A percentile compares a stretch with the other conserved stretches of the same genome.
Evolutionary conservation across 2,329 filamentous ascomycete species (phyloP).

Genomic region (Fusarium cicatricum): DNA sequence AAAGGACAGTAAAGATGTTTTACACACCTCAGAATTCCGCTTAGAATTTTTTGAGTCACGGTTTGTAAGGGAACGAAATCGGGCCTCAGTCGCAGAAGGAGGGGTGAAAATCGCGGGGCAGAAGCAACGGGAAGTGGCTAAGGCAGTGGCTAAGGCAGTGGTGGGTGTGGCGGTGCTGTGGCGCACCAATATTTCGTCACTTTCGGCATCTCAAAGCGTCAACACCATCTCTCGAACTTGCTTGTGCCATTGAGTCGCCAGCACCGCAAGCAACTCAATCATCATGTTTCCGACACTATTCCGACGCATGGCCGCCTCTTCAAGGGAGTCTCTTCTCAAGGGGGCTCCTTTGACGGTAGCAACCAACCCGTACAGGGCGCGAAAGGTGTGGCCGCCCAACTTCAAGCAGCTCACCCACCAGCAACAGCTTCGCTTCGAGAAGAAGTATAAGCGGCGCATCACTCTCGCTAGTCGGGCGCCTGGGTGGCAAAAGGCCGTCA

Average conservation of each 20-base stretch:
- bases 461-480: constrained; percentile 69
- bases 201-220: constrained; percentile 20
- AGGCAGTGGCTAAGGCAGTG: constrained; percentile 31
- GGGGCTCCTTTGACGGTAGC: constrained; percentile 49
- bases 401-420: constrained; percentile 73
- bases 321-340: constrained; percentile 42
- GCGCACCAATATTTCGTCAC: constrained; percentile 12
- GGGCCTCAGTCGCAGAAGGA: constrained; percentile 33
- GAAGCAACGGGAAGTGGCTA: constrained; percentile 19
- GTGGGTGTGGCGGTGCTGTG: constrained; percentile 40
- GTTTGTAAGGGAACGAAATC: constrained; percentile 29
- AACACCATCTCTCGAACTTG: constrained; percentile 13
- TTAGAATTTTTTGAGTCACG: constrained; percentile 47
- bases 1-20: not conserved
- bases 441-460: constrained; percentile 77
- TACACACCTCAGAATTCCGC: constrained; percentile 37
- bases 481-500: constrained; percentile 69
- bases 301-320: constrained; percentile 46
- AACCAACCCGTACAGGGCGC: constrained; percentile 68
- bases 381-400: constrained; percentile 82
- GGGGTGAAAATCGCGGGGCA: constrained; percentile 52
- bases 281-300: constrained; percentile 49
- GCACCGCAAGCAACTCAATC: not conserved
- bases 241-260: constrained; percentile 19
- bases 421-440: constrained; percentile 81